Conservation (phyloP, 805 yeast genomes). For the Ogataea pini region DNA sequence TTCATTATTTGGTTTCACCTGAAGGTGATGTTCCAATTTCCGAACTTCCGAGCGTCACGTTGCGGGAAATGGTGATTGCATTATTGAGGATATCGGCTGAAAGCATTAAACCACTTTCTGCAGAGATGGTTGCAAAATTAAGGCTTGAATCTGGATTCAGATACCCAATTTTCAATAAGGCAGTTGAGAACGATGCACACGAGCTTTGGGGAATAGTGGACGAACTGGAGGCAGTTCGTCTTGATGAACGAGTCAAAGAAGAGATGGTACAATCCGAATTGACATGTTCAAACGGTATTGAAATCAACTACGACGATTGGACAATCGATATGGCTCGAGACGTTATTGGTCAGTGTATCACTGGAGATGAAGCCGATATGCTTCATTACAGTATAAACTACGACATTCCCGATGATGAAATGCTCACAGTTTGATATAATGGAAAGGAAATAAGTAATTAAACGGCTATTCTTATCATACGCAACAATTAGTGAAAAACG, state of each 20-base stretch:
- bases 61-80: constrained; percentile 34
- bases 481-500: constrained; percentile 15
- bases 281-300: constrained; percentile 55
- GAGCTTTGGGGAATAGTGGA: constrained; percentile 34
- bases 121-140: constrained; percentile 26
- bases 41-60: constrained; percentile 28
- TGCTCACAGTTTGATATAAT: constrained; percentile 15
- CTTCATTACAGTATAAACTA: constrained; percentile 66
- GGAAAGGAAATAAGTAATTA: constrained; percentile 3
- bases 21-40: constrained; percentile 32
- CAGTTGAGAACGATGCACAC: constrained; percentile 34
- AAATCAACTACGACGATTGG: constrained; percentile 60
- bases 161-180: constrained; percentile 25
- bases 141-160: constrained; percentile 22
- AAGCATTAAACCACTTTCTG: constrained; percentile 29
- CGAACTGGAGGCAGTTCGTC: constrained; percentile 14
- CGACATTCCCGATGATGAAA: constrained; percentile 29
- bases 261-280: constrained; percentile 30
- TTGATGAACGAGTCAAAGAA: constrained; percentile 33
- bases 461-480: constrained; percentile 14
- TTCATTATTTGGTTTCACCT: constrained; percentile 36
- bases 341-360: constrained; percentile 63
- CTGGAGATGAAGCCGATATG: constrained; percentile 79
- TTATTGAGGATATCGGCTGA: constrained; percentile 35
- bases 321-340: constrained; percentile 71